phyloP scores from a whole-genome alignment of 495 filamentous ascomycete genomes.

The Sabuloglossum arenarium region DNA sequence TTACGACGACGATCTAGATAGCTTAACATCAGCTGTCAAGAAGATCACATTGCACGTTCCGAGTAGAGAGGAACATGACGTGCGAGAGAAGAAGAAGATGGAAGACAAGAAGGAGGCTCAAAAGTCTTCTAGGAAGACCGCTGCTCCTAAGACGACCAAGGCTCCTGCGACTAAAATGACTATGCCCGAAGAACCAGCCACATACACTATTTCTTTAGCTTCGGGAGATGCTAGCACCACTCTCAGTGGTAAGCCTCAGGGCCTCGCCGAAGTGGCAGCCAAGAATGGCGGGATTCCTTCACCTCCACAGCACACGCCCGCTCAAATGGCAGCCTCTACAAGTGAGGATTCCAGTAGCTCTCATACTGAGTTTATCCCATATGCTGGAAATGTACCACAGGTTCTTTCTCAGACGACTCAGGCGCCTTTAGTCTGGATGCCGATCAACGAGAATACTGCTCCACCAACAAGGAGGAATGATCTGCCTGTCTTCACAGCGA shows the following conservation, averaged over 20 bases:
- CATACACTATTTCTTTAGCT: neutral
- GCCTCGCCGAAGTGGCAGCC: neutral
- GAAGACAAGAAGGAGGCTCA: constrained; percentile 11
- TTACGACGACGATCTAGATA: constrained; percentile 32
- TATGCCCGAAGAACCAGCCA: neutral
- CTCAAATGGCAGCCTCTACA: neutral
- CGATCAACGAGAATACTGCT: constrained; percentile 3
- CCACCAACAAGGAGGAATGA: constrained; percentile 21
- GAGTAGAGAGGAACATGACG: constrained; percentile 48
- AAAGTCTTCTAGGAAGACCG: constrained; percentile 10
- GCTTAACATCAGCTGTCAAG: constrained; percentile 43
- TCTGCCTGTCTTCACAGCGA: constrained; percentile 31
- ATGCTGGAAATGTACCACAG: neutral
- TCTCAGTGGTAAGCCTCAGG: neutral
- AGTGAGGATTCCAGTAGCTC: neutral
- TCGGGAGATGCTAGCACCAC: neutral
- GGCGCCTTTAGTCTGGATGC: neutral
- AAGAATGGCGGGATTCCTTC: neutral
- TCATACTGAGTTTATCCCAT: neutral
- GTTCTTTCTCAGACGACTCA: neutral
- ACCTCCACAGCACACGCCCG: neutral
- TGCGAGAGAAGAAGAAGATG: constrained; percentile 20
- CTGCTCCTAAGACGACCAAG: constrained; percentile 10
- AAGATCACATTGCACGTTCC: constrained; percentile 59
- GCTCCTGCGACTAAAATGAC: neutral